Percentiles rank a stretch among this genome's conserved stretches.
Conservation (phyloP, 345 rosid species). For the Eucalyptus regnans region DNA sequence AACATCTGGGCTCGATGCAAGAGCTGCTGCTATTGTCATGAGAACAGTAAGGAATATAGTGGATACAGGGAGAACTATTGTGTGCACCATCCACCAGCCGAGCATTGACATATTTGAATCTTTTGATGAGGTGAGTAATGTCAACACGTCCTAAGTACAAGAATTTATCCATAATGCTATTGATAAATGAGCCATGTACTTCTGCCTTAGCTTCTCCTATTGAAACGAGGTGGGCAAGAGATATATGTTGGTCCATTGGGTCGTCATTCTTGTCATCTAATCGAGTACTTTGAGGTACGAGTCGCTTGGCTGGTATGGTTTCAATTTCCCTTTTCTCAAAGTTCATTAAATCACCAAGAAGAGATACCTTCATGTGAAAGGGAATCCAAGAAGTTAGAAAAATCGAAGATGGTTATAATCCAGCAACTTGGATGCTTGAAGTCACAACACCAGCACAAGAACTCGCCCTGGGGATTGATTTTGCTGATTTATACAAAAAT, state of each 20-base stretch:
- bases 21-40: constrained; percentile 96
- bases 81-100: constrained; percentile 94
- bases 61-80: constrained; percentile 88
- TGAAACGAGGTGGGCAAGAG: constrained; percentile 42
- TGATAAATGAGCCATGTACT: background rate
- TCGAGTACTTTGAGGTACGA: constrained; percentile 34
- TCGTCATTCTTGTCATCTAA: constrained; percentile 16
- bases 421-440: constrained; percentile 56
- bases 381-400: constrained; percentile 16
- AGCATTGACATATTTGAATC: constrained; percentile 92
- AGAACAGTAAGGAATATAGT: constrained; percentile 85
- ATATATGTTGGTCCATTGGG: constrained; percentile 44
- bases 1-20: constrained; percentile 90
- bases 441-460: constrained; percentile 29
- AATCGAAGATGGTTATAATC: constrained; percentile 36
- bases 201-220: constrained; percentile 22
- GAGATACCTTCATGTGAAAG: background rate
- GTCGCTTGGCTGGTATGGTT: background rate
- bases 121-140: constrained; percentile 63
- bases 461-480: constrained; percentile 17
- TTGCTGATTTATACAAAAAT: constrained; percentile 15
- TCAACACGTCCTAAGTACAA: background rate
- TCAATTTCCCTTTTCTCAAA: background rate
- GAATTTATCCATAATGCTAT: background rate
- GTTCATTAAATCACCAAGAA: background rate